Evolutionary conservation across 2,329 filamentous ascomycete genomes (phyloP), one percentile per base, ranked within the genome.

Genomic region (Diplodia intermedia): DNA sequence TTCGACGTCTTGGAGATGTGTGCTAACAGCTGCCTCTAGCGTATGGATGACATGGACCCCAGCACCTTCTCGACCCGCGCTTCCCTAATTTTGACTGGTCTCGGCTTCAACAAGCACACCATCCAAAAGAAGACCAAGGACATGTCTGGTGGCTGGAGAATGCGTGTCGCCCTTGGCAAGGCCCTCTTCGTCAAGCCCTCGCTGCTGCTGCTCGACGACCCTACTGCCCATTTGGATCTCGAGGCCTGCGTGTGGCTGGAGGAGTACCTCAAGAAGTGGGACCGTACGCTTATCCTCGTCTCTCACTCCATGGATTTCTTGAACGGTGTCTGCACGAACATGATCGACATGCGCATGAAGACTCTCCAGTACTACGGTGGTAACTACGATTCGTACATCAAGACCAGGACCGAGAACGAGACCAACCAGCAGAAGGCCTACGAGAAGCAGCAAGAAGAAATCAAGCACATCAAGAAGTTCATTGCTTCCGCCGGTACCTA

Each of bases 81-180:
- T 70, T 97, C 94, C 67, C 90, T 97, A 73, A 99, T 99, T 79
- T 83, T 99, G 75, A 99, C 95, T 67, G 95, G 95, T 93, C 91
- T 99, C 69, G 95, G 95, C 73, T 99, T 99, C 89, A 97, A 99
- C 90, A 98, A 98, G 86, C 84, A 83, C 74, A 99, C 96, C 68
- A 98, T 99, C 79, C 86, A 96, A 82, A 99, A 99, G 89, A 97
- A 96, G 89, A 99, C 96, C 76, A 99, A 98, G 88, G 96, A 99
- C 81, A 99, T 99, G 96, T 99, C 95, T 73, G 95, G 95, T 92
- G 95, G 95, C 75, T 99, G 95, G 95, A 90, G 94, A 86, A 99
- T 99, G 95, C 93, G 96, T 88, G 95, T 99, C 69, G 95, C 95
- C 68, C 90, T 99, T 70, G 95, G 88, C 79, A 97, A 98, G 86